Conservation (phyloP, 208 protist genomes). For the Acanthamoeba castellanii region DNA sequence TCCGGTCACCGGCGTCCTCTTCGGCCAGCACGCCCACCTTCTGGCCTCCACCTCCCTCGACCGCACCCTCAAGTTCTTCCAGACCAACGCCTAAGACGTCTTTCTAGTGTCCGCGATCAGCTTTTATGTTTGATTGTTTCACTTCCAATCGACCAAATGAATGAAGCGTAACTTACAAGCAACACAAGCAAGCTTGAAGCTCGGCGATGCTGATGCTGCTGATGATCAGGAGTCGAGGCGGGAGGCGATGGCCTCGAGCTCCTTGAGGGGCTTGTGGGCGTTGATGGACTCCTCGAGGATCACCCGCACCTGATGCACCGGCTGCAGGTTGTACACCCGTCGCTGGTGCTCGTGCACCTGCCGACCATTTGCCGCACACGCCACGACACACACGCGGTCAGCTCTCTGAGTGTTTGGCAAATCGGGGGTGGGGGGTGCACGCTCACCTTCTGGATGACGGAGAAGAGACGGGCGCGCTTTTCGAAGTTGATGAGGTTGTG, state of each 20-base stretch:
- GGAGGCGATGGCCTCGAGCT: slow-evolving; percentile 20
- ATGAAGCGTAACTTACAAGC: too few relatives aligned
- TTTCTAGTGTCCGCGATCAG: background rate
- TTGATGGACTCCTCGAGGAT: slow-evolving; percentile 35
- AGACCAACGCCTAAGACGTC: background rate
- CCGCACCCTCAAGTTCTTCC: slow-evolving; percentile 76
- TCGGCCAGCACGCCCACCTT: slow-evolving; percentile 47
- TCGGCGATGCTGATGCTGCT: too few relatives aligned
- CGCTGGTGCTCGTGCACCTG: slow-evolving; percentile 32
- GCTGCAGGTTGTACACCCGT: slow-evolving; percentile 41
- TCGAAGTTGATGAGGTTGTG: slow-evolving; percentile 84
- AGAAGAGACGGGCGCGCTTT: slow-evolving; percentile 79
- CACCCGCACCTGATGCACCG: slow-evolving; percentile 53
- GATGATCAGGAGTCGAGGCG: background rate
- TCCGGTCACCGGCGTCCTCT: slow-evolving; percentile 46
- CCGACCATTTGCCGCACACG: background rate
- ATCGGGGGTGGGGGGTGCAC: background rate
- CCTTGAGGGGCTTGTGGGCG: slow-evolving; percentile 14
- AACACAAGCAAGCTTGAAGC: too few relatives aligned
- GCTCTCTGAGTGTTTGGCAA: background rate
- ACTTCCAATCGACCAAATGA: too few relatives aligned
- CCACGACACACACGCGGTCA: background rate
- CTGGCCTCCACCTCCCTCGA: slow-evolving; percentile 68
- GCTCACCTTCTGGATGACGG: slow-evolving; percentile 77
- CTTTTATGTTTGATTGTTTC: too few relatives aligned